Conservation (phyloP, 345 rosid species). For the Mallotus nudiflorus region DNA sequence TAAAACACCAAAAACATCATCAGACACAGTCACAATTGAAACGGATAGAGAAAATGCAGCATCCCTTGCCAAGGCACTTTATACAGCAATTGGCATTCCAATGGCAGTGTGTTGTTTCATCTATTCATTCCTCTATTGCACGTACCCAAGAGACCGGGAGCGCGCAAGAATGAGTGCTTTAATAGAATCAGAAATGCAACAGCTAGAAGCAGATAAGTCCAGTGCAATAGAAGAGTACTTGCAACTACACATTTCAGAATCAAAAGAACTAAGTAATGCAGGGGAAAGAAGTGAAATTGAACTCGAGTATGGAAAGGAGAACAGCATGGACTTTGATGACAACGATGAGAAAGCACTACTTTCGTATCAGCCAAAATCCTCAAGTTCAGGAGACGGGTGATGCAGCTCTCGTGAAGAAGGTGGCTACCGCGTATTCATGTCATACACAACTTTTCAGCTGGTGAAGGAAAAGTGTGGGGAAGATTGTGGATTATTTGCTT, state of each 20-base stretch:
- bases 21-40: constrained; percentile 6
- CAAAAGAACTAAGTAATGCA: constrained; percentile 14
- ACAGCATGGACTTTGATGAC: constrained; percentile 35
- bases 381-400: constrained; percentile 1
- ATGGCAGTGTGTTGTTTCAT: constrained; percentile 21
- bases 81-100: constrained; percentile 22
- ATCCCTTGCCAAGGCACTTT: constrained; percentile 27
- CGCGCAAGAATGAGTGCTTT: constrained; percentile 21
- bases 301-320: constrained; percentile 29
- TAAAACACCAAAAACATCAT: constrained; percentile 16
- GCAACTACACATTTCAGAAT: constrained; percentile 18
- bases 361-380: constrained; percentile 3
- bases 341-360: constrained; percentile 40
- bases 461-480: no score
- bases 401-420: not conserved
- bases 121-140: constrained; percentile 21
- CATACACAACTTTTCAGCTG: no score
- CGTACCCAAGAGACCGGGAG: constrained; percentile 26
- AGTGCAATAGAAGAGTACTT: constrained; percentile 19
- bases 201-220: constrained; percentile 13
- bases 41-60: constrained; percentile 28
- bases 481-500: no score
- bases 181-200: constrained; percentile 18
- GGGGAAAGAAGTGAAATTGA: constrained; percentile 38
- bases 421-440: no score